Conservation (phyloP, 768 basidiomycete species). For the Leucocoprinus birnbaumii region DNA sequence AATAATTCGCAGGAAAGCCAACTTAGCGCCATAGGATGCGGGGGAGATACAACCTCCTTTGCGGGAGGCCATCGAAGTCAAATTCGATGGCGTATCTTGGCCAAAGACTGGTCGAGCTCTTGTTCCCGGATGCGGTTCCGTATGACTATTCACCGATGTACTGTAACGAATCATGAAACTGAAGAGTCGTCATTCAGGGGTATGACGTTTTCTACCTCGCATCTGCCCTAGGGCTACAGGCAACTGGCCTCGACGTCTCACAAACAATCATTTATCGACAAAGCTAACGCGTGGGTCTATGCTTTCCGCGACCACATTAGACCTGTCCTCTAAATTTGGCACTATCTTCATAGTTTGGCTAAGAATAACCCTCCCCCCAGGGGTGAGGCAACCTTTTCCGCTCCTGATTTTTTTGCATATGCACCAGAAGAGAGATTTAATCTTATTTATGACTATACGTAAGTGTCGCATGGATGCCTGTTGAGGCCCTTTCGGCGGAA, state of each 20-base stretch:
- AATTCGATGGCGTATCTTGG: conserved; percentile 31
- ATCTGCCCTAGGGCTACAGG: conserved; percentile 40
- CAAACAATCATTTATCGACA: conserved; percentile 47
- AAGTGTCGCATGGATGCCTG: conserved; percentile 11
- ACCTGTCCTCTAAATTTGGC: not conserved
- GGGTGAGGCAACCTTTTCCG: conserved; percentile 36
- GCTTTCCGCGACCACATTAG: conserved; percentile 5
- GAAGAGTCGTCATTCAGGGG: too few species aligned
- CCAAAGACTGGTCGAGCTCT: conserved; percentile 32
- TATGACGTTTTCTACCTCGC: conserved; percentile 61
- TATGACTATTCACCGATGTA: too few species aligned
- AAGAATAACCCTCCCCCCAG: not conserved
- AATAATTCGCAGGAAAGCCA: conserved; percentile 33
- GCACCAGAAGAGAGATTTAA: conserved; percentile 40
- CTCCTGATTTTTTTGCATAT: conserved; percentile 55
- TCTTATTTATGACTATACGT: conserved; percentile 69
- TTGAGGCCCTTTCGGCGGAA: not conserved
- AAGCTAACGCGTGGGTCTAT: conserved; percentile 35
- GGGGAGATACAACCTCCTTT: conserved; percentile 55
- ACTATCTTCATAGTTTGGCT: conserved; percentile 8
- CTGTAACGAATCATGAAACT: too few species aligned
- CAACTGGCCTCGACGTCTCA: conserved; percentile 55
- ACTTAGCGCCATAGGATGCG: conserved; percentile 63
- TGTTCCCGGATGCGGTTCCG: conserved; percentile 48
- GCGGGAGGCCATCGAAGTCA: conserved; percentile 45